A percentile compares a stretch with the other conserved stretches of the same genome.
Evolutionary conservation across 2,329 filamentous ascomycete species (phyloP).

Genomic region (Metarhizium guizhouense): DNA sequence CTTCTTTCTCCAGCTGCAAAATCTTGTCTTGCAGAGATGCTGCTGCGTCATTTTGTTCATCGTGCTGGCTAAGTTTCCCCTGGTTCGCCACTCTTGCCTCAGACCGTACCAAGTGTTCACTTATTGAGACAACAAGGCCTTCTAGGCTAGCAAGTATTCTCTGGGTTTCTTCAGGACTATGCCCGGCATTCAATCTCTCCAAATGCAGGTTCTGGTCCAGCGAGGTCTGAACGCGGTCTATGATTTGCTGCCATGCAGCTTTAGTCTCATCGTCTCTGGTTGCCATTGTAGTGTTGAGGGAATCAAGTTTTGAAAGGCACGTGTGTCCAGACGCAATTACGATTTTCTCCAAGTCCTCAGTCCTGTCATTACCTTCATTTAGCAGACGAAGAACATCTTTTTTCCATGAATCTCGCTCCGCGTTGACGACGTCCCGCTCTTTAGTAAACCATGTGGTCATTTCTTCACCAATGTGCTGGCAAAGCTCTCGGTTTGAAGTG

Average conservation of each 20-base stretch:
- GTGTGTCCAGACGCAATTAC: neutral
- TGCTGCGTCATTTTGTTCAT: neutral
- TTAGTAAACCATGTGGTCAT: slow-evolving; percentile 1
- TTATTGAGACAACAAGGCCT: slow-evolving; percentile 13
- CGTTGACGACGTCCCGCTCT: neutral
- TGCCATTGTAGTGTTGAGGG: slow-evolving; percentile 1
- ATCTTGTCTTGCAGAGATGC: slow-evolving; percentile 13
- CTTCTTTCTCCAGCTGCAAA: slow-evolving; percentile 12
- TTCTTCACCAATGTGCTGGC: neutral
- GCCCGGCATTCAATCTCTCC: slow-evolving; percentile 12
- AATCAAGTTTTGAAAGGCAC: neutral
- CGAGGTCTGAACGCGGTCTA: slow-evolving; percentile 11
- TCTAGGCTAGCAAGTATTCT: slow-evolving; percentile 9
- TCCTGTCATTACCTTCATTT: neutral
- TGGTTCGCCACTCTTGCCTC: neutral
- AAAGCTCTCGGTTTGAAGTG: neutral
- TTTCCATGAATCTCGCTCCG: slow-evolving; percentile 4
- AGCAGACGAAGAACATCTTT: neutral
- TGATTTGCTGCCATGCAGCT: slow-evolving; percentile 10
- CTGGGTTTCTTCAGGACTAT: slow-evolving; percentile 8
- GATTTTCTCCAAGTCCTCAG: slow-evolving; percentile 1
- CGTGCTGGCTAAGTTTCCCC: neutral
- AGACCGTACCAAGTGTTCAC: slow-evolving; percentile 7
- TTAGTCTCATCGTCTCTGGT: slow-evolving; percentile 6
- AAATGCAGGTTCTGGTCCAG: slow-evolving; percentile 15